Conservation (phyloP, 2,329 filamentous ascomycete genomes). For the Pestalotiopsis sp. region DNA sequence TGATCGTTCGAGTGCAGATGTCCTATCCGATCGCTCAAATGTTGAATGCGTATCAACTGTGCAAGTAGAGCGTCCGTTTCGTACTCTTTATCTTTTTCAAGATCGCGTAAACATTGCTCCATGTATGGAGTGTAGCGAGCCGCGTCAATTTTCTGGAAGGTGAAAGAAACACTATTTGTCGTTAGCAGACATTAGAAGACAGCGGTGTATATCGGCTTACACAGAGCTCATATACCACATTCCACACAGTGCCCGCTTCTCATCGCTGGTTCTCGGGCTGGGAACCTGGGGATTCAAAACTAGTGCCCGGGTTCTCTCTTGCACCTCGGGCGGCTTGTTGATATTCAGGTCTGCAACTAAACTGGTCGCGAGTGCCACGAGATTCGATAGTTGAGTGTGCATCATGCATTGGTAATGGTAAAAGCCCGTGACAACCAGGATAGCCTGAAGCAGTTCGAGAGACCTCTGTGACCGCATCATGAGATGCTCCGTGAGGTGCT, state of each 20-base stretch:
- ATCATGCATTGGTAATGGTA: slow-evolving; percentile 58
- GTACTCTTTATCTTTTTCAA: slow-evolving; percentile 46
- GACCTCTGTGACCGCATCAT: slow-evolving; percentile 51
- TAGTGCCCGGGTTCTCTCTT: slow-evolving; percentile 45
- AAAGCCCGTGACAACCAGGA: slow-evolving; percentile 51
- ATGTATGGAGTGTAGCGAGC: slow-evolving; percentile 55
- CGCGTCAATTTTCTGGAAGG: slow-evolving; percentile 46
- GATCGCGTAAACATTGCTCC: slow-evolving; percentile 48
- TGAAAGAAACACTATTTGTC: slow-evolving; percentile 39
- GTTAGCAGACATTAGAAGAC: neutral
- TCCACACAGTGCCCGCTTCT: slow-evolving; percentile 52
- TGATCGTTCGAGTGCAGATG: slow-evolving; percentile 39
- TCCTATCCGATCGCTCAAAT: slow-evolving; percentile 51
- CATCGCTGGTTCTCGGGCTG: slow-evolving; percentile 48
- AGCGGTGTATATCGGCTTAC: slow-evolving; percentile 35
- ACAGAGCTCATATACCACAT: slow-evolving; percentile 57
- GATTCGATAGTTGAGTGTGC: slow-evolving; percentile 53
- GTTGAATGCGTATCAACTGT: slow-evolving; percentile 50
- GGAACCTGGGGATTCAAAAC: slow-evolving; percentile 40
- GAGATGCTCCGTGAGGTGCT: slow-evolving; percentile 48
- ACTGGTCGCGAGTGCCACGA: slow-evolving; percentile 49
- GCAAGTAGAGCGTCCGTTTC: slow-evolving; percentile 48
- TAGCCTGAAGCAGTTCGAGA: slow-evolving; percentile 49
- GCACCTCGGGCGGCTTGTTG: slow-evolving; percentile 39
- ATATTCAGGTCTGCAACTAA: slow-evolving; percentile 50